These are phyloP conservation scores for Celoporthe dispersa DNA, from an alignment of 2,329 filamentous ascomycete genomes.

Conservation along the genomic window DNA sequence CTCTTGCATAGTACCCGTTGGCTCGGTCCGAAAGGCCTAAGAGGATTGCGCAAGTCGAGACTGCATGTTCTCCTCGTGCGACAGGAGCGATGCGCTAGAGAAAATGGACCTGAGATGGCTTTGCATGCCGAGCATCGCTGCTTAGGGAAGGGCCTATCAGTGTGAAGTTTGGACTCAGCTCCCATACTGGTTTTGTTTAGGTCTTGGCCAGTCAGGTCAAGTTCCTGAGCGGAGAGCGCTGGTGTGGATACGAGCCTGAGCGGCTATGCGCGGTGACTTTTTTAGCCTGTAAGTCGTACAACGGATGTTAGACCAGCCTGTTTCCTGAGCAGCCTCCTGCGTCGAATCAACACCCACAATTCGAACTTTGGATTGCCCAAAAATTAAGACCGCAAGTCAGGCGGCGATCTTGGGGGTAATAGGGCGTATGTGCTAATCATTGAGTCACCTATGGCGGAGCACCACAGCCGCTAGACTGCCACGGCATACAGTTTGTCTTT, in stretches of 20 bases:
- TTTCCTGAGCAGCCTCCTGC: not conserved
- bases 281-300: not conserved
- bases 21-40: not conserved
- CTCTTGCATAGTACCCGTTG: not conserved
- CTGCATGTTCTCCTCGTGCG: no score
- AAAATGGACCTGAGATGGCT: no score
- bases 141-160: no score
- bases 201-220: not conserved
- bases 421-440: no score
- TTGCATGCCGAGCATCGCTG: no score
- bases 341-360: not conserved
- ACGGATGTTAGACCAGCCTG: not conserved
- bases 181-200: no score
- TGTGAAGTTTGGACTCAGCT: no score
- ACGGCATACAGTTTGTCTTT: no score
- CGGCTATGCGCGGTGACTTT: not conserved
- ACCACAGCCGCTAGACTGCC: no score
- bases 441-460: not conserved
- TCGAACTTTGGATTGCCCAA: no score
- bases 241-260: not conserved
- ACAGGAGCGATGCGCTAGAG: not conserved
- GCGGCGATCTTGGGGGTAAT: no score
- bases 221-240: not conserved
- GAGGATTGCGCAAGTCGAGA: not conserved
- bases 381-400: no score